Conservation (phyloP, 2,329 filamentous ascomycete species). For the Aureobasidium sp. region DNA sequence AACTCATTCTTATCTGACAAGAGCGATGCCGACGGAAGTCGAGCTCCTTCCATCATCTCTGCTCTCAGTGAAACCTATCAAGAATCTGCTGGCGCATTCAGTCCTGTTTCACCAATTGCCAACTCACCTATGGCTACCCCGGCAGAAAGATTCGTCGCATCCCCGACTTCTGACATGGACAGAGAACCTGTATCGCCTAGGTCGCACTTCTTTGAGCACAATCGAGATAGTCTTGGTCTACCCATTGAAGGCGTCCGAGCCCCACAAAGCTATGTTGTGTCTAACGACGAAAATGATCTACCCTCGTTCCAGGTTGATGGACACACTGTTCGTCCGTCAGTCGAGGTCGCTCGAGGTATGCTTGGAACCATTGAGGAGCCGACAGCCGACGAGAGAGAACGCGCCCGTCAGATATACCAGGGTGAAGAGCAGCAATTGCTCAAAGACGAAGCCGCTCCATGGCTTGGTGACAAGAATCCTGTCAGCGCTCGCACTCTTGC, state of each 20-base stretch:
- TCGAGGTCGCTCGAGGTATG: slow-evolving; percentile 13
- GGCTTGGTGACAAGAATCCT: slow-evolving; percentile 67
- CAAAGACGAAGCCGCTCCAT: slow-evolving; percentile 74
- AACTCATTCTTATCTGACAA: slow-evolving; percentile 47
- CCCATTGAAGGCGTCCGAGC: neutral
- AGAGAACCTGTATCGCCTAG: neutral
- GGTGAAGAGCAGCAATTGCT: slow-evolving; percentile 75
- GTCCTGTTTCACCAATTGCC: slow-evolving; percentile 13
- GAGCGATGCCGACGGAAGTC: slow-evolving; percentile 45
- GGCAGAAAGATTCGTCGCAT: neutral
- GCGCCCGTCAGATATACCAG: slow-evolving; percentile 76
- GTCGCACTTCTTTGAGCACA: neutral
- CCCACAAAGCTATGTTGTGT: neutral
- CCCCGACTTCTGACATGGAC: neutral
- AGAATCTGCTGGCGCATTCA: neutral
- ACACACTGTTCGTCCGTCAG: slow-evolving; percentile 29
- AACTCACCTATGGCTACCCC: neutral
- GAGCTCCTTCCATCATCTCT: slow-evolving; percentile 21
- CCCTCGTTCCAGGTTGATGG: slow-evolving; percentile 41
- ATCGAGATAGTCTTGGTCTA: slow-evolving; percentile 1
- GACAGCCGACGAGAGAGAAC: slow-evolving; percentile 63
- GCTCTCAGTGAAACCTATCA: slow-evolving; percentile 12
- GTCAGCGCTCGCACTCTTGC: slow-evolving; percentile 49
- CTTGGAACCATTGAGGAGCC: slow-evolving; percentile 33
- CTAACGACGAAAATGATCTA: neutral